A percentile compares a stretch with the other conserved stretches of the same genome.
These are phyloP conservation scores for Termitomyces sp. DNA, from an alignment of 768 basidiomycete genomes.

Conservation along the genomic window DNA sequence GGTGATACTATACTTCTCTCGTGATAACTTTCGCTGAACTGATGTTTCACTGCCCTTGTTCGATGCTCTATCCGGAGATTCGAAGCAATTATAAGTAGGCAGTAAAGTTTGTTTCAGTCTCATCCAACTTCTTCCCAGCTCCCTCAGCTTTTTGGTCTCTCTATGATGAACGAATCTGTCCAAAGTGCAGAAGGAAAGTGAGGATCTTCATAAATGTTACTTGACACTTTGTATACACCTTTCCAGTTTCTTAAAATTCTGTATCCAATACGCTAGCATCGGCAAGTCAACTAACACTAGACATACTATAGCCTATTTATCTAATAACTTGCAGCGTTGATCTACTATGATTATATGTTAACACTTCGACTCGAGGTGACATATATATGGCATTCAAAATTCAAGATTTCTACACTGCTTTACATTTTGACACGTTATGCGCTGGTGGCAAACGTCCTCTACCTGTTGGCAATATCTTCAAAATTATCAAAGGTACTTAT, in stretches of 20 bases:
- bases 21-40: neutral
- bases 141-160: no score
- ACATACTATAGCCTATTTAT: neutral
- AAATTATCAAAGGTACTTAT: constrained; percentile 10
- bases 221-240: neutral
- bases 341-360: constrained; percentile 20
- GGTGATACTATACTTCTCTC: neutral
- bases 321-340: neutral
- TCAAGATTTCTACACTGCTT: constrained; percentile 16
- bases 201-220: neutral
- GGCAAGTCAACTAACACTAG: neutral
- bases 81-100: neutral
- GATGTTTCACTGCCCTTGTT: no score
- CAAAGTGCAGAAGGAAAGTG: neutral
- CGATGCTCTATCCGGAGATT: no score
- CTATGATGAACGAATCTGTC: neutral
- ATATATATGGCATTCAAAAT: constrained; percentile 19
- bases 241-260: neutral
- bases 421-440: constrained; percentile 23
- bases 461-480: constrained; percentile 16
- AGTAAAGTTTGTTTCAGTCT: neutral
- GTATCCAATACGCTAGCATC: constrained; percentile 2
- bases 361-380: constrained; percentile 19
- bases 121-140: no score
- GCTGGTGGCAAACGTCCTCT: constrained; percentile 20